These are phyloP conservation scores for Alternaria tenuissima DNA, from an alignment of 2,329 filamentous ascomycete species.

Conservation along the genomic window DNA sequence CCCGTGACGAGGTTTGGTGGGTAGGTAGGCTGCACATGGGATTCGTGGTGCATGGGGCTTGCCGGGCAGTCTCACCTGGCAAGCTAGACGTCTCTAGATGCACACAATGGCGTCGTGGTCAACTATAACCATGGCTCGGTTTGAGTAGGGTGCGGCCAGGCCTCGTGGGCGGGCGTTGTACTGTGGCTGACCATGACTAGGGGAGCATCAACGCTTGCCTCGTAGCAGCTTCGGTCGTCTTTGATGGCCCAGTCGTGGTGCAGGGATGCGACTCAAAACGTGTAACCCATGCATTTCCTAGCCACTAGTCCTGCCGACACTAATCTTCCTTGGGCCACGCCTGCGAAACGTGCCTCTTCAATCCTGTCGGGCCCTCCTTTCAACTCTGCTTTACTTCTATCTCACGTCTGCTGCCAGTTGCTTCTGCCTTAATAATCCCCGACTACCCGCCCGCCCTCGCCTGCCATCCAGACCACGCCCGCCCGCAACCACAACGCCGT, in stretches of 20 bases:
- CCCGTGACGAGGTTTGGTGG: constrained; percentile 6
- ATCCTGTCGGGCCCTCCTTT: constrained; percentile 38
- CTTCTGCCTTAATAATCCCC: constrained; percentile 17
- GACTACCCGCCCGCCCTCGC: constrained; percentile 10
- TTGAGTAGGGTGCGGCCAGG: background rate
- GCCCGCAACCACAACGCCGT: constrained; percentile 15
- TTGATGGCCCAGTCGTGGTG: background rate
- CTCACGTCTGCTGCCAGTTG: constrained; percentile 6
- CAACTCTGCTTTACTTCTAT: constrained; percentile 16
- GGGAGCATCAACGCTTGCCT: constrained; percentile 17
- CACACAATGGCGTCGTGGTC: background rate
- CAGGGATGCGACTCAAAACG: constrained; percentile 21
- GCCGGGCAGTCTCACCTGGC: background rate
- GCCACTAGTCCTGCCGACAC: constrained; percentile 16
- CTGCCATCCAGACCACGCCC: constrained; percentile 8
- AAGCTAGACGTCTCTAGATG: background rate
- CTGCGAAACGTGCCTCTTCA: constrained; percentile 35
- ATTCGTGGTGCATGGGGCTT: background rate
- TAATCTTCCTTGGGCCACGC: constrained; percentile 24
- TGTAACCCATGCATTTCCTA: constrained; percentile 14
- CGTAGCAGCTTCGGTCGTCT: background rate
- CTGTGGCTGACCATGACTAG: constrained; percentile 9
- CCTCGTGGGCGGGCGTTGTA: background rate
- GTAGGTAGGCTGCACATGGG: too few species aligned
- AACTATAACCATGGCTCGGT: too few species aligned